Conservation (phyloP, 768 basidiomycete species). For the Collybiopsis confluens region DNA sequence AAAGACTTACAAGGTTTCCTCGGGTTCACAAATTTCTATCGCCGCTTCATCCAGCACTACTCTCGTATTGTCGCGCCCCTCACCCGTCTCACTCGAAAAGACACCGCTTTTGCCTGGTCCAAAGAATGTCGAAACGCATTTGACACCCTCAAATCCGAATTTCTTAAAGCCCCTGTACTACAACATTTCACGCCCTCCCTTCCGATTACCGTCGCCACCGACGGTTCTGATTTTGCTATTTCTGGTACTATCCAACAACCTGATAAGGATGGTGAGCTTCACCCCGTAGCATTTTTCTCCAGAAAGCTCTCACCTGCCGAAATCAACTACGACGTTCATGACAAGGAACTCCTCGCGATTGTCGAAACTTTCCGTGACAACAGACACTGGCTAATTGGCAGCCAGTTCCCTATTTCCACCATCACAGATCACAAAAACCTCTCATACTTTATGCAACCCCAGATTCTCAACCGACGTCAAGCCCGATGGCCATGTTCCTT, state of each 20-base stretch:
- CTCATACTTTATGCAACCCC: constrained; percentile 36
- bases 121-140: not conserved
- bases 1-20: constrained; percentile 28
- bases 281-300: too few relatives aligned
- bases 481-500: too few relatives aligned
- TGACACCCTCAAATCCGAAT: constrained; percentile 32
- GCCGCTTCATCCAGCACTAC: constrained; percentile 17
- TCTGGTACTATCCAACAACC: constrained; percentile 17
- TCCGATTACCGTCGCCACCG: constrained; percentile 12
- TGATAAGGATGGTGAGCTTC: too few relatives aligned
- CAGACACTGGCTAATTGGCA: constrained; percentile 27
- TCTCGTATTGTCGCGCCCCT: constrained; percentile 16
- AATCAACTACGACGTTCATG: too few relatives aligned
- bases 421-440: constrained; percentile 37
- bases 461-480: too few relatives aligned
- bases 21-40: too few relatives aligned
- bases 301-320: too few relatives aligned
- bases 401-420: constrained; percentile 18
- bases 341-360: constrained; percentile 39
- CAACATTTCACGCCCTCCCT: too few relatives aligned
- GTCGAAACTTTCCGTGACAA: constrained; percentile 30
- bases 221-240: constrained; percentile 17
- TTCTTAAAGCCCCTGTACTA: too few relatives aligned
- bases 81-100: constrained; percentile 10
- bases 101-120: constrained; percentile 8